phyloP scores from a whole-genome alignment of 768 basidiomycete species.

The Boletellus ananas region DNA sequence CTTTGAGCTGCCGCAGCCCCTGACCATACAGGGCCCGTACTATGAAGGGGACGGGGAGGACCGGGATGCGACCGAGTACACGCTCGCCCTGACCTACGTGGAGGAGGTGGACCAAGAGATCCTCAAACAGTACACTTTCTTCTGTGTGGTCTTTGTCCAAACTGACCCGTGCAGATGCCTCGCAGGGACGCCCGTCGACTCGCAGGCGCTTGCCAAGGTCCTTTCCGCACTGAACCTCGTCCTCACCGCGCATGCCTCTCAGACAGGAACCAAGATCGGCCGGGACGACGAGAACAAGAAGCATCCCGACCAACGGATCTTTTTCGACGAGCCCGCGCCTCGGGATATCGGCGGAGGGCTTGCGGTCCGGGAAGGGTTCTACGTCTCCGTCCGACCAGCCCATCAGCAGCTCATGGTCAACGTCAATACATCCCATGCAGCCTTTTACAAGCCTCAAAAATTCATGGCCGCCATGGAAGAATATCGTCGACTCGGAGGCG shows the following conservation, averaged over 20 bases:
- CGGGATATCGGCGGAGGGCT: conserved; percentile 47
- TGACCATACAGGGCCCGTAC: conserved; percentile 35
- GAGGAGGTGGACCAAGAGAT: conserved; percentile 33
- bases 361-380: conserved; percentile 51
- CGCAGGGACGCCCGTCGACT: conserved; percentile 49
- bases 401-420: conserved; percentile 49
- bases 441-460: conserved; percentile 43
- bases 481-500: conserved; percentile 44
- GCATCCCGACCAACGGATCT: conserved; percentile 38
- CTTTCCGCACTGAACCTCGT: conserved; percentile 48
- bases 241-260: conserved; percentile 39
- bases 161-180: conserved; percentile 46
- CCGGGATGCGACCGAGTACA: conserved; percentile 34
- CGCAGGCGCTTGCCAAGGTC: conserved; percentile 51
- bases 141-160: conserved; percentile 10
- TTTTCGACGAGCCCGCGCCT: conserved; percentile 31
- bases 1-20: conserved; percentile 37
- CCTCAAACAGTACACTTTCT: conserved; percentile 14
- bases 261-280: conserved; percentile 43
- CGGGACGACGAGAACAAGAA: conserved; percentile 36
- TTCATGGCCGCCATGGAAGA: conserved; percentile 38
- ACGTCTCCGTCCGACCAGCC: conserved; percentile 38
- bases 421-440: conserved; percentile 50
- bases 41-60: conserved; percentile 36
- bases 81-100: conserved; percentile 37